Evolutionary conservation across 2,329 filamentous ascomycete genomes (phyloP).

Genomic region (Claviceps digitariae): DNA sequence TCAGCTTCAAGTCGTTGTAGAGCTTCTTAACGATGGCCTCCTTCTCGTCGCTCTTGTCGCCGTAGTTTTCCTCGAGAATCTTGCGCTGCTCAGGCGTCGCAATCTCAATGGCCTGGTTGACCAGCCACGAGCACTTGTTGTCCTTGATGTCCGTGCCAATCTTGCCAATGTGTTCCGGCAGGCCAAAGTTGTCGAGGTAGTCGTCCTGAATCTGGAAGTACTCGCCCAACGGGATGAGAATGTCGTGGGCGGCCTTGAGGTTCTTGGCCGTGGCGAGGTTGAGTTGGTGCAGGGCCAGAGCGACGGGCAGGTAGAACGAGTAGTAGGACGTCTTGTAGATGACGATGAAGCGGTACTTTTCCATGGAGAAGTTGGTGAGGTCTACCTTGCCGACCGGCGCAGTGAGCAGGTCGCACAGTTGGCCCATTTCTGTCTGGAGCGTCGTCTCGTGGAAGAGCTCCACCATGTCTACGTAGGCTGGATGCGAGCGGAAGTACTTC

Average conservation of each 20-base stretch:
- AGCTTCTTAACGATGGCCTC: constrained; percentile 82
- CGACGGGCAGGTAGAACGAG: constrained; percentile 96
- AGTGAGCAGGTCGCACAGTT: constrained; percentile 87
- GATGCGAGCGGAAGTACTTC: constrained; percentile 82
- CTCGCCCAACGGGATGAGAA: constrained; percentile 92
- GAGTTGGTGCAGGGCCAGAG: constrained; percentile 74
- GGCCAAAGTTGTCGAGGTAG: constrained; percentile 95
- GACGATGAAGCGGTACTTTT: constrained; percentile 97
- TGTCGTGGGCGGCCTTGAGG: constrained; percentile 76
- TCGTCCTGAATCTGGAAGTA: constrained; percentile 99
- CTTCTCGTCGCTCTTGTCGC: constrained; percentile 70
- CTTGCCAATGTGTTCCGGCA: constrained; percentile 88
- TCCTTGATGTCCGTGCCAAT: constrained; percentile 98
- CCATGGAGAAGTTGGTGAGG: constrained; percentile 85
- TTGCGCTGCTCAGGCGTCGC: constrained; percentile 75
- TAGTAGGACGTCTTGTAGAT: constrained; percentile 99
- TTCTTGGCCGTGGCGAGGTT: constrained; percentile 77
- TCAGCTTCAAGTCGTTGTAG: constrained; percentile 72
- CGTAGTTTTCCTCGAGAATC: constrained; percentile 85
- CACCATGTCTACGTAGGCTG: constrained; percentile 76
- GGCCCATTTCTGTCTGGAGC: constrained; percentile 89
- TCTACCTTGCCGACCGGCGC: constrained; percentile 89
- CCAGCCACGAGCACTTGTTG: constrained; percentile 98
- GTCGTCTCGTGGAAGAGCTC: constrained; percentile 95
- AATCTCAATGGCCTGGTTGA: constrained; percentile 82